Evolutionary conservation across 2,329 filamentous ascomycete genomes (phyloP), one percentile per base, ranked within the genome.

Genomic region (Pleoardoris graminearum): DNA sequence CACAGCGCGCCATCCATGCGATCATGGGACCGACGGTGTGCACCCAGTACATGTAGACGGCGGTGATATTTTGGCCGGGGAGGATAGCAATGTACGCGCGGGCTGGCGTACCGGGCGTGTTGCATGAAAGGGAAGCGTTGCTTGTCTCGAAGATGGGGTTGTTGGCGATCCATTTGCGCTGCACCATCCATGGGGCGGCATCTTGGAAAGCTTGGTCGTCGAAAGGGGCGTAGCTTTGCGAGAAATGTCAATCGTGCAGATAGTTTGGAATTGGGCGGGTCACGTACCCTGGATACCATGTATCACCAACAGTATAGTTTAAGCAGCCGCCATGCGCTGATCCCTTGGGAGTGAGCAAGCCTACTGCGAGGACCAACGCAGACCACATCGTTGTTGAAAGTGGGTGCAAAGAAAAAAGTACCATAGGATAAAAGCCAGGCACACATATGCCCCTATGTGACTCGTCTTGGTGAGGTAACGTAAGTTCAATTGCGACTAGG

Each of bases 1-100:
- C 19, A 58, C 66, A 70, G 58, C 57, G 54, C 8, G 67, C 53
- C 42, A 70, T 56, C 66, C 66, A 69, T 3, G 54, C 60, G 25
- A 69, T 58, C 65, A 70, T 69, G 0, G 67, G 67, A 0, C 66
- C 67, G 19, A 70, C 61, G 8, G 65, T 70, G 42, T 70, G 66
- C 8, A 68, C 55, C 67, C 66, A 70, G 48, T 54, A 58, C 39
- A 55, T 53, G 55, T 70, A 70, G 1, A 63, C 63, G 7, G 63
- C 66, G 16, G 65, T 63, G 50, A 70, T 58, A 39, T 62, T 61
- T 12, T 62, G 38, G 48, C 67, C 67, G 17, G 67, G 60, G 30
- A 41, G 48, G 21, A 70, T 62, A 37, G 65, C 63, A 44, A 68
- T 66, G 49, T 53, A 63, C 38, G 62, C 32, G 22, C 47, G 55